phyloP scores from a whole-genome alignment of 805 yeast species.

The Cephaloascus albidus region DNA sequence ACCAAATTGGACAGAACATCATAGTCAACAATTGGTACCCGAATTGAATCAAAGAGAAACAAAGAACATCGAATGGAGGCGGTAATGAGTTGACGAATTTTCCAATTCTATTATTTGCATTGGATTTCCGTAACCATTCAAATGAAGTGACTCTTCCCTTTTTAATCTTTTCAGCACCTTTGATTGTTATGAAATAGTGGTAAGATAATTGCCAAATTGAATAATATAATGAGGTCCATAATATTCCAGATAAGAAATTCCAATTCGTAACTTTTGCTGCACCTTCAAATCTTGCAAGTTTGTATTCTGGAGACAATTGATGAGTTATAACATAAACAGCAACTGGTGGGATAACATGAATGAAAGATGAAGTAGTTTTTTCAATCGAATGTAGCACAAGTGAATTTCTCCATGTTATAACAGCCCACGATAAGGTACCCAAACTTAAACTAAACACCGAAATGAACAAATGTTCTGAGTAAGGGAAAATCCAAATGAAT shows the following conservation, averaged over 20 bases:
- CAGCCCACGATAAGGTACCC: slow-evolving; percentile 91
- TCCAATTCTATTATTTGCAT: slow-evolving; percentile 59
- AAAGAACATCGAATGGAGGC: slow-evolving; percentile 76
- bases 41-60: slow-evolving; percentile 81
- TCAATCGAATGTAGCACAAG: slow-evolving; percentile 86
- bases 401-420: slow-evolving; percentile 92
- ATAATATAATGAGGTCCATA: slow-evolving; percentile 75
- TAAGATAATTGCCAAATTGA: slow-evolving; percentile 84
- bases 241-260: slow-evolving; percentile 60
- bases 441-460: slow-evolving; percentile 79
- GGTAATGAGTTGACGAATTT: slow-evolving; percentile 74
- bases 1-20: slow-evolving; percentile 88
- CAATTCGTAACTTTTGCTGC: slow-evolving; percentile 57
- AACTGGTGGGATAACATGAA: slow-evolving; percentile 85
- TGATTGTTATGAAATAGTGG: slow-evolving; percentile 86
- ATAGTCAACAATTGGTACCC: slow-evolving; percentile 79
- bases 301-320: slow-evolving; percentile 45
- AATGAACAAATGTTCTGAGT: slow-evolving; percentile 61
- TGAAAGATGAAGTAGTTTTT: slow-evolving; percentile 84
- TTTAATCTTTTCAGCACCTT: slow-evolving; percentile 68
- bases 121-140: slow-evolving; percentile 68
- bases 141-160: slow-evolving; percentile 85
- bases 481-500: slow-evolving; percentile 79
- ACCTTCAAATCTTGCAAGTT: slow-evolving; percentile 67
- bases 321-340: slow-evolving; percentile 83